Base-by-base conservation (phyloP, 2,329 filamentous ascomycete species). In the Aspergillus unguis region DNA sequence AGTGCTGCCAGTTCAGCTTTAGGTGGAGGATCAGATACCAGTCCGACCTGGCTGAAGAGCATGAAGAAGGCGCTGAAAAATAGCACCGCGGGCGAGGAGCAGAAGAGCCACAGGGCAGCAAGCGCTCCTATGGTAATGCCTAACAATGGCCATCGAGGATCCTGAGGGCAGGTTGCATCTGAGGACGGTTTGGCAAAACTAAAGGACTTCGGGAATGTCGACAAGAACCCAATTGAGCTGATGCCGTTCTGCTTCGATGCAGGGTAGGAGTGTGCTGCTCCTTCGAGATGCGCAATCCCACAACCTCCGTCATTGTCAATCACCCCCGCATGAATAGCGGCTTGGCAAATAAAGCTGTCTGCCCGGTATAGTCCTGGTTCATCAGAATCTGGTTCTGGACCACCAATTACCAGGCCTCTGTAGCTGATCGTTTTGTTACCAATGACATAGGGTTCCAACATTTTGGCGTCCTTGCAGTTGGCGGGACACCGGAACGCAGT, bases 161-260 rank as follows among this genome's bases (percentile, higher is more conserved):
- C 94, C 50, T 80, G 78, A 11, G 90, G 86, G 45, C 84, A 80
- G 62, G 90, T 87, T 10, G 80, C 72, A 52, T 76, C 71, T 10
- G 71, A 67, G 1, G 71, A 66, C 6, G 70, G 79, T 31, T 80
- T 80, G 4, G 88, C 73, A 61, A 99, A 97, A 17, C 83, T 83
- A 68, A 90, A 96, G 0, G 91, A 86, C 29, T 89, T 85, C 1
- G 94, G 94, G 63, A 99, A 99, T 59, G 90, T 90, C 0, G 90
- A 92, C 57, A 91, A 83, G 66, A 99, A 99, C 4, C 73, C 80
- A 49, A 89, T 77, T 57, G 90, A 95, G 28, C 77, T 73, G 58
- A 97, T 90, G 48, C 87, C 89, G 64, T 95, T 79, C n/a, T 78
- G 79, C 44, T 82, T 80, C 7, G 85, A 85, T 38, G 81, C 78